Evolutionary conservation across 176 grass and related monocot species (phyloP).

Genomic region (Phoenix roebelenii): DNA sequence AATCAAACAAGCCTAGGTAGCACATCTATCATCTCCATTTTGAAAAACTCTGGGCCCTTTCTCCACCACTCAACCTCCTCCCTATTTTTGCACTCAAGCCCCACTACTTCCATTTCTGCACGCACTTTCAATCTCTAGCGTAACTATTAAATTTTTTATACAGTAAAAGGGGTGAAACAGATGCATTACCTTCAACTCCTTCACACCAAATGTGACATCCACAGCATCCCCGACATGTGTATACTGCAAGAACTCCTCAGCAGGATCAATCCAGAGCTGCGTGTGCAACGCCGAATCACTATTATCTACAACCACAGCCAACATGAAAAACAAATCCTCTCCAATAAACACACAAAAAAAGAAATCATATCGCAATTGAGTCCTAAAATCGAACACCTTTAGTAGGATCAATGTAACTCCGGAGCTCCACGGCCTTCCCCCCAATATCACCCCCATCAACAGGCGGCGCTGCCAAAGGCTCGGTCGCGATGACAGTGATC

Average conservation of each 20-base stretch:
- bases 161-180: no score
- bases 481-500: slow-evolving; percentile 76
- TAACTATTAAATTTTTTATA: no score
- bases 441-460: slow-evolving; percentile 29
- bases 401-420: slow-evolving; percentile 79
- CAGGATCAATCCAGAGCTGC: slow-evolving; percentile 87
- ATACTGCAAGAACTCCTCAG: slow-evolving; percentile 84
- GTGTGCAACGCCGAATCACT: slow-evolving; percentile 80
- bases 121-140: no score
- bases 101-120: no score
- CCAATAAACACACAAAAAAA: background rate
- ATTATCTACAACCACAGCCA: slow-evolving; percentile 39
- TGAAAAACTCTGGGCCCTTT: no score
- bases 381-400: slow-evolving; percentile 32
- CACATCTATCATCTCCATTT: no score
- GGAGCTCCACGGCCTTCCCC: slow-evolving; percentile 78
- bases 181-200: slow-evolving; percentile 65
- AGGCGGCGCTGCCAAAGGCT: slow-evolving; percentile 26
- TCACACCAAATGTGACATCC: slow-evolving; percentile 84
- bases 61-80: no score
- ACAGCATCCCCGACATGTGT: slow-evolving; percentile 63
- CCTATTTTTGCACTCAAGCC: no score
- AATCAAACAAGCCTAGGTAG: no score
- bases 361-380: background rate
- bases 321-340: background rate